Evolutionary conservation across 108 stramenopile species (phyloP), one percentile per base, ranked within the genome.

Genomic region (Cyclotella atomus): DNA sequence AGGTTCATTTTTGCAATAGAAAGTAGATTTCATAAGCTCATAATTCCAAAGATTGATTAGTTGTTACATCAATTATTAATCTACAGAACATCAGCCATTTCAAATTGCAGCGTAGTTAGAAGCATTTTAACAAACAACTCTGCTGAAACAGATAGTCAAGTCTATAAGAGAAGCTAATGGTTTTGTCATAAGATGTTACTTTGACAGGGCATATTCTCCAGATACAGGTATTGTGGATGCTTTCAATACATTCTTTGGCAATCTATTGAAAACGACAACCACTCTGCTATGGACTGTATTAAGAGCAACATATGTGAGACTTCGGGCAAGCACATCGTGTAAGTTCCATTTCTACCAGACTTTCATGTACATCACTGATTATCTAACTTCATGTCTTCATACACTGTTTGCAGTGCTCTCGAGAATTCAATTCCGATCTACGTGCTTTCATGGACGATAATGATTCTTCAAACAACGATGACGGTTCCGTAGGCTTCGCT

Each of bases 121-220:
- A 41, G n/a, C 43, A n/a, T 8, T 60, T 20, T 71, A 23, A 10
- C 36, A 73, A 73, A 66, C 71, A 17, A 28, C 71, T 10, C 71
- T 73, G 3, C 12, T 73, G 2, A 54, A 73, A 21, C 65, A 66
- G 24, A 54, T 73, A 25, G 29, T 21, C 21, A 65, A 32, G 25
- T 64, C 71, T 19, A 20, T 73, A 8, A 27, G 17, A 23, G 44
- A 73, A 25, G 21, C 49, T 34, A 54, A 43, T 34, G 71, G 71
- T 38, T 64, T 24, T 36, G 24, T 74, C 29, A 74, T 74, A 12
- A 25, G 35, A 36, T 50, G 52, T 10, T 63, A 67, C 30, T 74
- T 74, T 67, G 52, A 74, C 25, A 28, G 24, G 16, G 60, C 38
- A 21, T 41, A 50, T 9, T 30, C 27, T 9, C 54, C 73, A 23